Base-by-base conservation (phyloP, 805 yeast genomes). In the Saccharomycopsis capsularis region DNA sequence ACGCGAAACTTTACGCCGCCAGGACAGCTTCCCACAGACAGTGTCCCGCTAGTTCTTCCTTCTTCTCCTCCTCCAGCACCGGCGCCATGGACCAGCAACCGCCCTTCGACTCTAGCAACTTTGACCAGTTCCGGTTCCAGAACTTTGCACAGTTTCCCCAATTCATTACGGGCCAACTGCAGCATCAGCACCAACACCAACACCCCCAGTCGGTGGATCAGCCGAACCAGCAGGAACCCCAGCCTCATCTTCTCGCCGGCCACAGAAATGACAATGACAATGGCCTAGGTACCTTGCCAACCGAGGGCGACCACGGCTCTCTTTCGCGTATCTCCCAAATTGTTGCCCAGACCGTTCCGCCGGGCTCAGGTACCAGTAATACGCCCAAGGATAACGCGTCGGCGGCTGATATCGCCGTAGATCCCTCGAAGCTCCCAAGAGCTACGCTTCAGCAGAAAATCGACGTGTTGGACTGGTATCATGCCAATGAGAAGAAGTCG, bases 361-460 rank as follows among this genome's bases (percentile, higher is more conserved):
- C 13, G 32, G 32, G 32, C 32, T 27, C 32, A 27, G n/a, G n/a
- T n/a, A n/a, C n/a, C n/a, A n/a, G n/a, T n/a, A n/a, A n/a, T n/a
- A n/a, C n/a, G n/a, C n/a, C 38, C 9, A 7, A 16, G n/a, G 39
- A n/a, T 24, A n/a, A 19, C 27, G 48, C 25, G 13, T 24, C 50
- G 24, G 48, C 29, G 2, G 30, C 24, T 18, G 37, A 5, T 15
- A 16, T 24, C 6, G 21, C 38, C 25, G 46, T 6, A 29, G 46
- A 44, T 15, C 50, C 41, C n/a, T 18, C 18, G 1, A 57, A 53
- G 40, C 55, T 64, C 16, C 67, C 68, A 2, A 51, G 69, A 16
- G 69, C 73, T 0, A 68, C 71, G 1, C 43, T 68, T 3, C 64
- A 60, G 48, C 68, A 68, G 46, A 68, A 68, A 50, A 59, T 68